Evolutionary conservation across 306 rosid genomes (phyloP).

Genomic region (Inga leiocalycina): DNA sequence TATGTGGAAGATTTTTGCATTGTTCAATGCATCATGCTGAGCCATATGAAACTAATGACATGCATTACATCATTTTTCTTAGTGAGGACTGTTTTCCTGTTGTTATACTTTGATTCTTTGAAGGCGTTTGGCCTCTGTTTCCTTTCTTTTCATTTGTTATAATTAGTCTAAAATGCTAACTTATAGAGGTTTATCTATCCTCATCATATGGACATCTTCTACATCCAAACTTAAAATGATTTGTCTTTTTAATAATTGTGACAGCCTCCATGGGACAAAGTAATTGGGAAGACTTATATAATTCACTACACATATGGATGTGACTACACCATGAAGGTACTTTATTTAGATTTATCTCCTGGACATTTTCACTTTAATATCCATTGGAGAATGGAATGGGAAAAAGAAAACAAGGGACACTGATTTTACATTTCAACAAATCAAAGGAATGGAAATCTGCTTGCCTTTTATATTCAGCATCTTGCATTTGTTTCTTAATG

Average conservation of each 20-base stretch:
- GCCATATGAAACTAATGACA: background rate
- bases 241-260: conserved; percentile 7
- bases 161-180: background rate
- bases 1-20: background rate
- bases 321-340: conserved; percentile 90
- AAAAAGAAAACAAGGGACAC: background rate
- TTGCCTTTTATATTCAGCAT: conserved; percentile 9
- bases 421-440: conserved; percentile 16
- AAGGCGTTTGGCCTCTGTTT: background rate
- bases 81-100: background rate
- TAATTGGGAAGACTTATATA: conserved; percentile 71
- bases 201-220: background rate
- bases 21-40: background rate
- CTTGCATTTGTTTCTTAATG: conserved; percentile 23
- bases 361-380: background rate
- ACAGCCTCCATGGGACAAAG: conserved; percentile 96
- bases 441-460: background rate
- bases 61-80: background rate
- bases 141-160: background rate
- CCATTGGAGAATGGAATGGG: background rate
- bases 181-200: background rate
- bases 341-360: conserved; percentile 9
- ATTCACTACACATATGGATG: conserved; percentile 98
- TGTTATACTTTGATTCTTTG: background rate
- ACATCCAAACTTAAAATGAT: conserved; percentile 24